phyloP scores from a whole-genome alignment of 176 grass and related monocot genomes.

The Thinopyrum elongatum region DNA sequence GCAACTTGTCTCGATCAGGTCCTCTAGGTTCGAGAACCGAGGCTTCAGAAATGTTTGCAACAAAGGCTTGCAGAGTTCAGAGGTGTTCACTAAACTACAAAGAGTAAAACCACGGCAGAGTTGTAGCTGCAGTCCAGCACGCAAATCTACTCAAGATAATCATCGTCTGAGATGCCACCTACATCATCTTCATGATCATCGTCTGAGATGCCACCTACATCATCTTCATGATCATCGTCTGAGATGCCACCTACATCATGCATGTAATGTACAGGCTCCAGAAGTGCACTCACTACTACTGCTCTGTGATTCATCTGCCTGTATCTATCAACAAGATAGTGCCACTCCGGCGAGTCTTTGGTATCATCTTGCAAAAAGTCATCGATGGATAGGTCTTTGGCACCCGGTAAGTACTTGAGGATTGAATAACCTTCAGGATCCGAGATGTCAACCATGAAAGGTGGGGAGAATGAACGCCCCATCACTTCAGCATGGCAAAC shows the following conservation, averaged over 20 bases:
- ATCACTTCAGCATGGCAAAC: slow-evolving; percentile 74
- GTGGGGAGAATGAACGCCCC: slow-evolving; percentile 60
- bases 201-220: neutral
- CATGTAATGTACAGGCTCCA: slow-evolving; percentile 41
- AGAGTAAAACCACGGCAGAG: neutral
- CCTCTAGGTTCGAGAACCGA: neutral
- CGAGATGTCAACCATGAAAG: slow-evolving; percentile 49
- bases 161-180: neutral
- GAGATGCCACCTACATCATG: slow-evolving; percentile 21
- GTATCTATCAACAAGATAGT: slow-evolving; percentile 41
- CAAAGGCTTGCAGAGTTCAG: neutral
- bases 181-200: slow-evolving; percentile 30
- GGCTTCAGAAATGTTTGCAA: neutral
- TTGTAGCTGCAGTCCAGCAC: slow-evolving; percentile 6
- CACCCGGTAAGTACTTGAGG: slow-evolving; percentile 69
- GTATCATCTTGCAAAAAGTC: neutral
- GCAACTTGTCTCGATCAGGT: neutral
- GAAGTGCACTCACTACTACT: slow-evolving; percentile 20
- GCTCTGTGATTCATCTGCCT: slow-evolving; percentile 35
- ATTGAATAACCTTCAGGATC: slow-evolving; percentile 24
- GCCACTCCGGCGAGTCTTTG: slow-evolving; percentile 38
- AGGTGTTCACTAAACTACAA: neutral
- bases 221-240: slow-evolving; percentile 26
- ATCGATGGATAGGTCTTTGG: slow-evolving; percentile 1
- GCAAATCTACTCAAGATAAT: slow-evolving; percentile 12